Base-by-base conservation (phyloP, 2,329 filamentous ascomycete species). In the Leptodontidium sp. region DNA sequence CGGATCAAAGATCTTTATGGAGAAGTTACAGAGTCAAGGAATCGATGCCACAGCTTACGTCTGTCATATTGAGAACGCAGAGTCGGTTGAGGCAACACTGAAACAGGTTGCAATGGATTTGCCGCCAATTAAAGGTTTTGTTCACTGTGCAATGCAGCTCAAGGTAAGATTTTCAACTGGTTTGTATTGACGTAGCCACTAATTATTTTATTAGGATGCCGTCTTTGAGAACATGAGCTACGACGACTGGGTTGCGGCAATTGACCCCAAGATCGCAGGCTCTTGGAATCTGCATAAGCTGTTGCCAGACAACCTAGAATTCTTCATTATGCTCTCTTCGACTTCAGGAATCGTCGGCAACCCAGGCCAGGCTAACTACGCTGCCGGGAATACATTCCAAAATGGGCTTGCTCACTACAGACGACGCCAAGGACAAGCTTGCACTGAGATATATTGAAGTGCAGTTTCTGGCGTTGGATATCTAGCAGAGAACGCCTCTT, bases 241-340 rank as follows among this genome's bases (percentile, higher is more conserved):
- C 26, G 71, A 76, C 1, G 74, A 81, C 32, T 85, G 77, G 75
- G 70, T 8, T 17, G 26, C 50, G 11, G 45, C 61, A 9, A 50
- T 57, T 7, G 11, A 29, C 15, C 80, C 81, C 43, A 83, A 83
- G 72, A 75, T 82, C 0, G 67, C 76, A 1, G 80, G 81, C 4
- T 74, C 72, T 1, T 66, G 66, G 3, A 73, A 79, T 47, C 71
- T 82, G 0, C 75, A 82, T 52, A 71, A 76, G 3, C 12, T 79
- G 1, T 80, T 82, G 62, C 47, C 64, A 29, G 61, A 76, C 7
- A 49, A 67, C 0, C 74, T 82, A n/a, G 81, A 83, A 55, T 84
- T 83, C 70, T 83, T 83, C 71, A 70, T 84, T n/a, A 66, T 80
- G 29, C 70, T 83, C 9, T 81, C 80, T 0, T 82, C 80, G 0